Evolutionary conservation across 2,329 filamentous ascomycete genomes (phyloP).

Genomic region (Ramichloridium luteum): DNA sequence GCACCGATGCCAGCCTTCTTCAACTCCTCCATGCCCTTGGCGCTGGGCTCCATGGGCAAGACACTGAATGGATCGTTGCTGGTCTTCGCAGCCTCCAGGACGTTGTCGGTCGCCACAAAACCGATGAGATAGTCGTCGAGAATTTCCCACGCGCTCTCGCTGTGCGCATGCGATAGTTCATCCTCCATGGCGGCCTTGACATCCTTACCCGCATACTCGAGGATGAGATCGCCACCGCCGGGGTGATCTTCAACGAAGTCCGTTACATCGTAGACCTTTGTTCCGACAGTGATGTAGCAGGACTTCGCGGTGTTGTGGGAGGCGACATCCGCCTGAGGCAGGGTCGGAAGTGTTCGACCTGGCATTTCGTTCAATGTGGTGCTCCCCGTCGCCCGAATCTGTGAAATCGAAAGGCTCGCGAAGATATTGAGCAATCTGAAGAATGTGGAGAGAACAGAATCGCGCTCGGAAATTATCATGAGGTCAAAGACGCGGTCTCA

Average conservation of each 20-base stretch:
- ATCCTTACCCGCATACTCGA: constrained; percentile 85
- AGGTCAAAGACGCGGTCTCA: too few relatives aligned
- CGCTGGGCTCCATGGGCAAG: constrained; percentile 40
- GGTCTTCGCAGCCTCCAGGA: constrained; percentile 38
- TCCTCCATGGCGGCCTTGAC: constrained; percentile 73
- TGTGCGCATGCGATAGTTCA: constrained; percentile 69
- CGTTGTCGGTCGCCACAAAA: constrained; percentile 55
- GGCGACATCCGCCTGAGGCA: constrained; percentile 69
- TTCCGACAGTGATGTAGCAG: constrained; percentile 84
- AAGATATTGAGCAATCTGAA: too few relatives aligned
- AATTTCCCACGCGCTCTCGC: constrained; percentile 89
- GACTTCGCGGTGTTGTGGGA: constrained; percentile 67
- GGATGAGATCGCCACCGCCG: constrained; percentile 73
- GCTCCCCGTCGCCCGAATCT: too few relatives aligned
- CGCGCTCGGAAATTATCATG: too few relatives aligned
- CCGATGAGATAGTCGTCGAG: constrained; percentile 78
- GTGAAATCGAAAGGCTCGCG: too few relatives aligned
- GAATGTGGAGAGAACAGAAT: too few relatives aligned
- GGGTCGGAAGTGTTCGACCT: constrained; percentile 66
- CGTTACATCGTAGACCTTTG: constrained; percentile 90
- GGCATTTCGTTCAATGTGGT: too few relatives aligned
- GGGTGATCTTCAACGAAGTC: constrained; percentile 84
- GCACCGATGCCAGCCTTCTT: constrained; percentile 38
- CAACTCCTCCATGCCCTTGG: constrained; percentile 37
- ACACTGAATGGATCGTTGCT: constrained; percentile 38